Evolutionary conservation across 495 filamentous ascomycete genomes (phyloP), one percentile per base, ranked within the genome.

Genomic region (Aspergillus diversus): DNA sequence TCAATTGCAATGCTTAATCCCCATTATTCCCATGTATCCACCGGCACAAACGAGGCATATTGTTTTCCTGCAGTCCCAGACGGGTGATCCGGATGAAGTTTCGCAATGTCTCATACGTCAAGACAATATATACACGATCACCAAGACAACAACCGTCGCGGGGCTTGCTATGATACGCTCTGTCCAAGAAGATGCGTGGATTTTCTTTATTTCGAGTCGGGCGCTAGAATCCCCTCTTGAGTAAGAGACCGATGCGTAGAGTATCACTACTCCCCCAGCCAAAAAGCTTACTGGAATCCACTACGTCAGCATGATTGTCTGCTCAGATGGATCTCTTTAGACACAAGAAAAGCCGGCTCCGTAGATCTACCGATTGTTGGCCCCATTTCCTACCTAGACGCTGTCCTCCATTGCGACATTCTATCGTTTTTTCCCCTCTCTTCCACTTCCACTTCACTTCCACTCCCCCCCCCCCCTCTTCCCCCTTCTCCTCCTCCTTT

Each of bases 261-360:
- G 31, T 58, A 51, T 60, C 49, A 42, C 27, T 11, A 27, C 43
- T 48, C 31, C 48, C 43, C n/a, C 43, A 13, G 1, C 42, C 32
- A 17, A n/a, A 39, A 63, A 55, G 32, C 55, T 67, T 71, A 63
- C 64, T 67, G 57, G 53, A 59, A 57, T 67, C 72, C 66, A 77
- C 57, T 58, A 67, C 75, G 74, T 77, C 75, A 79, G 73, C 66
- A 77, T 77, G 74, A 75, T 72, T 60, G 64, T 57, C 55, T 52
- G 27, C 61, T 17, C 31, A 39, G 16, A 13, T 33, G 17, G 32
- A 7, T 13, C 32, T 57, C 55, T 42, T 12, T 32, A 57, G 55
- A 33, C 35, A 43, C 7, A 17, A 50, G n/a, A 31, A 17, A 35
- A 33, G 8, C 59, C 59, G 37, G 51, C 8, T 54, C 50, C 21